These are phyloP conservation scores for Sphaerobolus stellatus DNA, from an alignment of 1,284 basidiomycete species.

Conservation along the genomic window DNA sequence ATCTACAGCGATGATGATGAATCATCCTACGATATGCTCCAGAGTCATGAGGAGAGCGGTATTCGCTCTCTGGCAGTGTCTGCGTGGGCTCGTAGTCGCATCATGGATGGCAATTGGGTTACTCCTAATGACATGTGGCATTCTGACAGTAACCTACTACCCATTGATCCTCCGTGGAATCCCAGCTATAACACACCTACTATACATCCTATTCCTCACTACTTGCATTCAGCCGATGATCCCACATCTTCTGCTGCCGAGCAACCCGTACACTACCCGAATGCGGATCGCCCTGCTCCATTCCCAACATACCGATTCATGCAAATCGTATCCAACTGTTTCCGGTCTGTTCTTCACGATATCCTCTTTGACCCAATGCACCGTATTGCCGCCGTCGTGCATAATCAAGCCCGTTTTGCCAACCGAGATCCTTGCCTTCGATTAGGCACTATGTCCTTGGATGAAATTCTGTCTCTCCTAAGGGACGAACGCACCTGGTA, in stretches of 20 bases:
- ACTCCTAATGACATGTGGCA: slow-evolving; percentile 70
- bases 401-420: slow-evolving; percentile 3
- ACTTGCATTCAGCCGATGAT: no score
- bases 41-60: slow-evolving; percentile 57
- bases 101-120: slow-evolving; percentile 72
- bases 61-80: slow-evolving; percentile 63
- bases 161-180: slow-evolving; percentile 34
- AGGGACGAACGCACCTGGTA: slow-evolving; percentile 52
- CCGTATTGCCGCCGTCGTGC: slow-evolving; percentile 3
- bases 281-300: background rate
- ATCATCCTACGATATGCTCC: slow-evolving; percentile 59
- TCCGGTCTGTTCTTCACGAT: slow-evolving; percentile 6
- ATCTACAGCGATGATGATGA: slow-evolving; percentile 26
- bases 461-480: slow-evolving; percentile 57
- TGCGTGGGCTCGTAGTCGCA: slow-evolving; percentile 70
- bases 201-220: slow-evolving; percentile 8
- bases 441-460: slow-evolving; percentile 53
- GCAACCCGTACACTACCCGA: slow-evolving; percentile 7
- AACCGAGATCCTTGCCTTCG: slow-evolving; percentile 41
- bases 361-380: slow-evolving; percentile 11
- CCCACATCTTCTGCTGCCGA: slow-evolving; percentile 7
- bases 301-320: slow-evolving; percentile 10
- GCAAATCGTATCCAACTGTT: slow-evolving; percentile 6
- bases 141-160: slow-evolving; percentile 15
- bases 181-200: slow-evolving; percentile 12